Evolutionary conservation across 257 asterid genomes (phyloP).

Genomic region (Solanum megistacrolobum): DNA sequence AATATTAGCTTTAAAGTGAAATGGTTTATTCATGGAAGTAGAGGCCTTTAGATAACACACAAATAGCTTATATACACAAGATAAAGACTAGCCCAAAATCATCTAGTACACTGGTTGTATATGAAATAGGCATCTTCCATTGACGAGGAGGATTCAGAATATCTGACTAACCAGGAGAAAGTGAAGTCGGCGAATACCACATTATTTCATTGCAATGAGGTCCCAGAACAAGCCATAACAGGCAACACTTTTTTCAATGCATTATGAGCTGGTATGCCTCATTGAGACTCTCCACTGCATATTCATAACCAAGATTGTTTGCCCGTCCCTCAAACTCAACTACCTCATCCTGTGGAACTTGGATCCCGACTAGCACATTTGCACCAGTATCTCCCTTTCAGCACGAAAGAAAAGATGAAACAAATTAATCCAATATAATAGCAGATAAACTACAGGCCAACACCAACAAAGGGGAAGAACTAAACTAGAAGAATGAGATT

Average conservation of each 20-base stretch:
- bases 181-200: not conserved
- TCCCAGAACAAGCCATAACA: not conserved
- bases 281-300: slow-evolving; percentile 56
- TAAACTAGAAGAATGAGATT: not conserved
- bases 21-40: not conserved
- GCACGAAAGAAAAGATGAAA: not conserved
- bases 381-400: slow-evolving; percentile 89
- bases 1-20: not conserved
- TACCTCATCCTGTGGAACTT: slow-evolving; percentile 54
- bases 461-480: not conserved
- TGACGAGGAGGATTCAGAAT: not conserved
- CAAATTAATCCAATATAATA: not conserved
- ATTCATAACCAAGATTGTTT: slow-evolving; percentile 62
- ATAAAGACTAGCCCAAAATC: not conserved
- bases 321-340: slow-evolving; percentile 59
- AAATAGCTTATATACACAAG: not conserved
- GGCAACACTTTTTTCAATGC: slow-evolving; percentile 26
- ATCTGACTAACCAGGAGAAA: not conserved
- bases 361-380: slow-evolving; percentile 89
- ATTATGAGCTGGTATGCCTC: slow-evolving; percentile 68
- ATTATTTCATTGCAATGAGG: not conserved
- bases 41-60: not conserved
- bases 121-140: not conserved
- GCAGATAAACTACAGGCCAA: not conserved
- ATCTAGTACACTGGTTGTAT: not conserved